phyloP scores from a whole-genome alignment of 768 basidiomycete genomes.

The Steccherinum ochraceum region DNA sequence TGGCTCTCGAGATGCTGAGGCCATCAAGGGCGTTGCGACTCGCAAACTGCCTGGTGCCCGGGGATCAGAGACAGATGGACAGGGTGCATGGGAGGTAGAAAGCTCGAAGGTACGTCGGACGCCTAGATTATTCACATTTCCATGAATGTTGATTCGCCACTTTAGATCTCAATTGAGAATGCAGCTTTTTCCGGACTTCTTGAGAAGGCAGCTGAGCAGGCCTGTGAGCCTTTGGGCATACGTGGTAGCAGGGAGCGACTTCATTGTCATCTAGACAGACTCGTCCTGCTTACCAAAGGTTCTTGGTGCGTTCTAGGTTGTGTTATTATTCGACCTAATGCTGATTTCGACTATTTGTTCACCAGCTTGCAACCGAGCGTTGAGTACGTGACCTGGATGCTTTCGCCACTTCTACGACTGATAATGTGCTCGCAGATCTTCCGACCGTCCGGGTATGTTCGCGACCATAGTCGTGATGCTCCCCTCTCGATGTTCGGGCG shows the following conservation, averaged over 20 bases:
- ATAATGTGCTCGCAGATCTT: slow-evolving; percentile 39
- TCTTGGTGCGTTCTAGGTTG: slow-evolving; percentile 38
- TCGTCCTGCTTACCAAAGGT: slow-evolving; percentile 40
- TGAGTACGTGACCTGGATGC: slow-evolving; percentile 31
- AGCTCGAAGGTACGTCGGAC: slow-evolving; percentile 22
- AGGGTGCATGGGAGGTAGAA: slow-evolving; percentile 49
- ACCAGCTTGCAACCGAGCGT: slow-evolving; percentile 27
- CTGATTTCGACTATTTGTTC: not conserved
- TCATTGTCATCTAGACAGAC: too few species aligned
- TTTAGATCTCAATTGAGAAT: too few species aligned
- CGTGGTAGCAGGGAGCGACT: too few species aligned
- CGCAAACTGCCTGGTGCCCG: slow-evolving; percentile 38
- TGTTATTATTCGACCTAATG: not conserved
- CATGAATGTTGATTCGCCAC: too few species aligned
- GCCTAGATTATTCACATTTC: too few species aligned
- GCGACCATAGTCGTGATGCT: slow-evolving; percentile 43
- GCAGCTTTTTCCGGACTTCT: slow-evolving; percentile 33
- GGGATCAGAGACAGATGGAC: slow-evolving; percentile 35
- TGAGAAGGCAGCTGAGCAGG: slow-evolving; percentile 20
- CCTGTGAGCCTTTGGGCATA: slow-evolving; percentile 31
- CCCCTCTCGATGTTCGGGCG: slow-evolving; percentile 41
- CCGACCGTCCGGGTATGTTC: slow-evolving; percentile 43
- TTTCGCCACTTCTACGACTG: not conserved
- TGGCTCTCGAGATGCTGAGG: slow-evolving; percentile 30
- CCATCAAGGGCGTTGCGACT: slow-evolving; percentile 27